Evolutionary conservation across 2,329 filamentous ascomycete genomes (phyloP).

Genomic region (Beauveria rudraprayagi): DNA sequence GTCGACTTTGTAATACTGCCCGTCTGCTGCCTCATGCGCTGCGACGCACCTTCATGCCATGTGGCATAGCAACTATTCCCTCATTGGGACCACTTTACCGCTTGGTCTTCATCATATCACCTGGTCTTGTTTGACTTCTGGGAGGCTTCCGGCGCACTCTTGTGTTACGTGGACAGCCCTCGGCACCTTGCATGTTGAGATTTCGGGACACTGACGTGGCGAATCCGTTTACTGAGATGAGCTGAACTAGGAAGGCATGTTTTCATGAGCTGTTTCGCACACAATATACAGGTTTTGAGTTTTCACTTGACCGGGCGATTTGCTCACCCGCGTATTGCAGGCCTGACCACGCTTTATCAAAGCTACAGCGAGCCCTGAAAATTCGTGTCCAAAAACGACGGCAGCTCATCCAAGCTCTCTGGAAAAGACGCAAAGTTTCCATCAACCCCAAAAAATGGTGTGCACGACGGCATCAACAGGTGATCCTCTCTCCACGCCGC

Average conservation of each 20-base stretch:
- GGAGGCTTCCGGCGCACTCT: background rate
- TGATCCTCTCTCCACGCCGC: slow-evolving; percentile 9
- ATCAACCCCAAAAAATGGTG: slow-evolving; percentile 30
- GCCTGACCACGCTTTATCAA: background rate
- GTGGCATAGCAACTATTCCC: background rate
- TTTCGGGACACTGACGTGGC: background rate
- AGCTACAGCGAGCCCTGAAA: background rate
- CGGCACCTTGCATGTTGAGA: too few species aligned
- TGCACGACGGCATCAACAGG: slow-evolving; percentile 16
- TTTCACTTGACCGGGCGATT: background rate
- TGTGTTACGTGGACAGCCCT: background rate
- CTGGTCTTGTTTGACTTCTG: background rate
- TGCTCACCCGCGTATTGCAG: background rate
- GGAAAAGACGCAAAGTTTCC: slow-evolving; percentile 29
- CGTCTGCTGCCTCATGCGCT: background rate
- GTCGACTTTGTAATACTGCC: background rate
- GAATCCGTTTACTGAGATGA: too few species aligned
- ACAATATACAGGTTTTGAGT: background rate
- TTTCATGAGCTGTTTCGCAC: background rate
- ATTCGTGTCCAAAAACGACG: slow-evolving; percentile 19
- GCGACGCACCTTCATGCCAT: background rate
- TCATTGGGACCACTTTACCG: background rate
- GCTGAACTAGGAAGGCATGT: too few species aligned
- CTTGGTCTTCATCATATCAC: background rate
- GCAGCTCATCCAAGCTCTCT: slow-evolving; percentile 31